Conservation (phyloP, 768 basidiomycete species). For the Tubosaeta sp. region DNA sequence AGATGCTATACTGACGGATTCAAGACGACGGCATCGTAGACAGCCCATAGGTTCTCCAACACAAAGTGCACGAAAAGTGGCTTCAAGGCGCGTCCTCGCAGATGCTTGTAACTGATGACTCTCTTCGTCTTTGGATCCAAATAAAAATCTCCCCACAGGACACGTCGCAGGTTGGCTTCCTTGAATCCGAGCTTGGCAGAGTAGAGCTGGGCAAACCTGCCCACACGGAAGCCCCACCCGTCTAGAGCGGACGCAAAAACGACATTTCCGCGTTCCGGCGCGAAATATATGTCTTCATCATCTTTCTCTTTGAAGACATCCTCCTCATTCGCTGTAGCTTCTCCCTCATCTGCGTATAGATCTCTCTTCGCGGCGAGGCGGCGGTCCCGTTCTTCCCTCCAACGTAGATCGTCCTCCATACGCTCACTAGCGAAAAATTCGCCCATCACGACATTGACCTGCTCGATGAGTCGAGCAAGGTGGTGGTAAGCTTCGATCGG, state of each 20-base stretch:
- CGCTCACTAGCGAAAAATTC: constrained; percentile 91
- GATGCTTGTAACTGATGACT: constrained; percentile 87
- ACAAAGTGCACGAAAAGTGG: constrained; percentile 97
- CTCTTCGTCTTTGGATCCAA: constrained; percentile 94
- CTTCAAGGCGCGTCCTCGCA: constrained; percentile 83
- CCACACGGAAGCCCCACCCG: constrained; percentile 95
- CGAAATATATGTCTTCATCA: constrained; percentile 97
- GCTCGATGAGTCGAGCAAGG: constrained; percentile 88
- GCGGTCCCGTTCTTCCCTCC: constrained; percentile 88
- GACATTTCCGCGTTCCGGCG: constrained; percentile 93
- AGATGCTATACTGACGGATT: constrained; percentile 68
- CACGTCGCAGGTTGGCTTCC: constrained; percentile 77
- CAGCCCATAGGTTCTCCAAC: constrained; percentile 94
- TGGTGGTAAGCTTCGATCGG: constrained; percentile 94
- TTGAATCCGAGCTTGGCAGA: constrained; percentile 87
- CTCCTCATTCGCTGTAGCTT: constrained; percentile 52
- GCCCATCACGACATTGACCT: constrained; percentile 98
- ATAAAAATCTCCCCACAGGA: constrained; percentile 97
- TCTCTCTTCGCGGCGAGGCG: constrained; percentile 76
- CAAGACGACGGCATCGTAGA: constrained; percentile 84
- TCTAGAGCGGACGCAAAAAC: constrained; percentile 95
- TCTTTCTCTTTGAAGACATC: constrained; percentile 90
- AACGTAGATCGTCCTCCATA: constrained; percentile 94
- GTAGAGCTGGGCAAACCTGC: constrained; percentile 91
- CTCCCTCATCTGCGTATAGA: constrained; percentile 58